Base-by-base conservation (phyloP, 371 early-diverging fungal genomes). In the Zopfochytrium polystomum region DNA sequence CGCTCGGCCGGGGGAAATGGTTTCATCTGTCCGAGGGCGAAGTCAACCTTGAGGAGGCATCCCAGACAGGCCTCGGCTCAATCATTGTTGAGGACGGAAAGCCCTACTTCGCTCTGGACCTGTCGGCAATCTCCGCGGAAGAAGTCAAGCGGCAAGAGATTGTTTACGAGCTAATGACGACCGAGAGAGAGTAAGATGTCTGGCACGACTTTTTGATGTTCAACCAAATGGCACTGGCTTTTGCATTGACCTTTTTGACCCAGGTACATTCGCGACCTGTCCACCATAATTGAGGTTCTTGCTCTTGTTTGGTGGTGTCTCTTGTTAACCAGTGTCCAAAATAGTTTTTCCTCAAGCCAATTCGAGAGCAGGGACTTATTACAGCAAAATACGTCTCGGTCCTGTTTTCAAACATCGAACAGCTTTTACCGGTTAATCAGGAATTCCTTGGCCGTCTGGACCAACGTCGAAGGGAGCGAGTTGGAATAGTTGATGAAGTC, bases 71-170 rank as follows among this genome's bases (percentile, higher is more conserved):
- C n/a, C 38, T 47, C 23, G 47, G 47, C 18, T 6, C 47, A 6
- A 23, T 47, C 11, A 22, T n/a, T 9, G 9, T 22, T 6, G 47
- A 47, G 7, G 22, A 11, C 7, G 47, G 47, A 23, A n/a, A 6
- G 18, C n/a, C 7, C 11, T 27, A 34, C 26, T 56, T 56, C 46
- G 51, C 56, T 3, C n/a, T 63, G 18, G 51, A 55, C 26, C 20
- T 63, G 2, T 9, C 7, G 18, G 30, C 31, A 2, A 13, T 66
- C 22, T 18, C 11, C 20, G 58, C 66, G 44, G 47, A 63, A 33
- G 75, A 72, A 33, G 52, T 76, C 2, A 71, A 80, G 61, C 75
- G 82, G 35, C 87, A 87, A 65, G 87, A 87, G 49, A 70, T 85
- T 7, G 67, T 85, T n/a, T 73, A 78, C 50, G 87, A 87, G 52